Percentiles rank a stretch among this genome's conserved stretches.
These are phyloP conservation scores for Fallopia convolvulus DNA, from an alignment of 148 eudicot genomes.

Conservation along the genomic window DNA sequence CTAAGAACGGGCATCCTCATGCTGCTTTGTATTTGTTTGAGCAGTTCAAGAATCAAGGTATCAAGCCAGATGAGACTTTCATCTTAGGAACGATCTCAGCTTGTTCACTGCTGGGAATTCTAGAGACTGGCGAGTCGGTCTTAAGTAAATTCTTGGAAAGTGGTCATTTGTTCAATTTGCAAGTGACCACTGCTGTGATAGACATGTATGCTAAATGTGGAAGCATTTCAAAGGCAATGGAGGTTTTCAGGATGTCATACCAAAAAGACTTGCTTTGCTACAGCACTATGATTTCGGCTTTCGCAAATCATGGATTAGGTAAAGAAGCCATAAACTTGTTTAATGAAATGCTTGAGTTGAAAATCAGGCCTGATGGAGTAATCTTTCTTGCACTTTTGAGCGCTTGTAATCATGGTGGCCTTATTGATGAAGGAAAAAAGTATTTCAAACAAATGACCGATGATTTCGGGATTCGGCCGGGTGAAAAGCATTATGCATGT, in stretches of 20 bases:
- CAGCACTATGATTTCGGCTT: slow-evolving; percentile 55
- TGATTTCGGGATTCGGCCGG: slow-evolving; percentile 30
- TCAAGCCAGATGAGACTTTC: slow-evolving; percentile 59
- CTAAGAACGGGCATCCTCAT: slow-evolving; percentile 38
- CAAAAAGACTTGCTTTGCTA: slow-evolving; percentile 47
- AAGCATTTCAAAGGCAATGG: slow-evolving; percentile 36
- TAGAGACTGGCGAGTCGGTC: slow-evolving; percentile 34
- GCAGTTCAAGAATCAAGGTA: slow-evolving; percentile 38
- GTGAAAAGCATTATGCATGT: slow-evolving; percentile 71
- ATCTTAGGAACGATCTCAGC: slow-evolving; percentile 42
- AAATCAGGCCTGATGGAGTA: slow-evolving; percentile 43
- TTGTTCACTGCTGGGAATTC: slow-evolving; percentile 46
- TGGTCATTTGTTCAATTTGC: slow-evolving; percentile 30
- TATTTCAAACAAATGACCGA: slow-evolving; percentile 38
- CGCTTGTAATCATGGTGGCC: slow-evolving; percentile 52
- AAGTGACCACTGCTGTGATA: slow-evolving; percentile 46
- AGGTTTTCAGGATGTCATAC: slow-evolving; percentile 41
- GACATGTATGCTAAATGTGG: slow-evolving; percentile 60
- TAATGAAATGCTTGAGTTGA: slow-evolving; percentile 44
- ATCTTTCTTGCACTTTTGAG: slow-evolving; percentile 47
- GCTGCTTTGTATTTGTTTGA: slow-evolving; percentile 46
- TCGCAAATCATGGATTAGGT: slow-evolving; percentile 50
- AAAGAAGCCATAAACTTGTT: slow-evolving; percentile 43
- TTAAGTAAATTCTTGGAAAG: slow-evolving; percentile 36
- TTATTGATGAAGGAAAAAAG: slow-evolving; percentile 40